Percentiles rank a stretch among this genome's conserved stretches.
Evolutionary conservation across 768 basidiomycete genomes (phyloP).

Genomic region (Leucocoprinus sp.): DNA sequence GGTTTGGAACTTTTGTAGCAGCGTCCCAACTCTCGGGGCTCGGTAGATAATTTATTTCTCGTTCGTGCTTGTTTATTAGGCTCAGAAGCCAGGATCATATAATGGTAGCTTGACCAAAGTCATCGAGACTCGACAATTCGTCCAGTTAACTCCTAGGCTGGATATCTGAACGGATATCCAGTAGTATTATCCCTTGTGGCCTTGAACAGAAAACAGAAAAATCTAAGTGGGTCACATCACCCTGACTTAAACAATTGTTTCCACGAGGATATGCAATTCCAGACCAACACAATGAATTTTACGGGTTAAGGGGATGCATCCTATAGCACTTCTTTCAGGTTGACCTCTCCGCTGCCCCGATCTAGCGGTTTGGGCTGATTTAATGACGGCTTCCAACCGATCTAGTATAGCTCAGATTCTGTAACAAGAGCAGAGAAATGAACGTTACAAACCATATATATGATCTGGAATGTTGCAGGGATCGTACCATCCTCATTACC

Average conservation of each 20-base stretch:
- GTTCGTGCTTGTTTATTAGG: background rate
- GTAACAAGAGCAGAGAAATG: background rate
- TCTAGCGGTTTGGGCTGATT: conserved; percentile 36
- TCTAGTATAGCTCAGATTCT: conserved; percentile 19
- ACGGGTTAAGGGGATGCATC: background rate
- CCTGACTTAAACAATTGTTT: background rate
- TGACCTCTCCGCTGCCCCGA: conserved; percentile 37
- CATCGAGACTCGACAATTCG: too few relatives aligned
- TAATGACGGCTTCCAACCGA: conserved; percentile 40
- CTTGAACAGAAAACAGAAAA: too few relatives aligned
- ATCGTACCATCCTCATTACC: conserved; percentile 77
- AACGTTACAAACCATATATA: conserved; percentile 67
- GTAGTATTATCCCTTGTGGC: too few relatives aligned
- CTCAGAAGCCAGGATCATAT: too few relatives aligned
- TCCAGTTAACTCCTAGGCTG: too few relatives aligned
- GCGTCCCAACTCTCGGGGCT: background rate
- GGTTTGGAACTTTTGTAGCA: background rate
- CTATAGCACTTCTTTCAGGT: conserved; percentile 33
- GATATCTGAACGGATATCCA: too few relatives aligned
- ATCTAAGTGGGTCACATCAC: too few relatives aligned
- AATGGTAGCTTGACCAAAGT: too few relatives aligned
- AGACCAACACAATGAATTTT: background rate
- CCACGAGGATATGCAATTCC: background rate
- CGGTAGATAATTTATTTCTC: background rate
- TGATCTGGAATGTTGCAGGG: conserved; percentile 93